phyloP scores from a whole-genome alignment of 2,329 filamentous ascomycete species.

The Arthrobotrys conoides region DNA sequence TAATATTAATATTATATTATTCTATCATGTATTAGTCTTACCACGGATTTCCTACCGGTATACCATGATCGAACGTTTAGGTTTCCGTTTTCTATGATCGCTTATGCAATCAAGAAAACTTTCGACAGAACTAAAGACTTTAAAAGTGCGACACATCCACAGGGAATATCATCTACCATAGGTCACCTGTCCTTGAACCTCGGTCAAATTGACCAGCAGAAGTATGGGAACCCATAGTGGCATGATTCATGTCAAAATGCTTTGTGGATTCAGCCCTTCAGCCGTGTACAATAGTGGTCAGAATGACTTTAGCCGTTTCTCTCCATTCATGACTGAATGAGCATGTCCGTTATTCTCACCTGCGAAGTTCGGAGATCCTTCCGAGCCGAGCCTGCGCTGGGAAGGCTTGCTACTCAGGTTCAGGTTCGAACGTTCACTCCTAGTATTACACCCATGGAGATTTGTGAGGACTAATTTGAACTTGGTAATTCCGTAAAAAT shows the following conservation, averaged over 20 bases:
- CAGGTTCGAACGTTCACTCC: conserved; percentile 4
- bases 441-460: no score
- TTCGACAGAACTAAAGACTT: neutral
- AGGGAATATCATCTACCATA: conserved; percentile 5
- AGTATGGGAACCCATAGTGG: neutral
- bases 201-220: conserved; percentile 2
- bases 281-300: neutral
- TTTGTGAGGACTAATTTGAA: conserved; percentile 5
- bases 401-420: neutral
- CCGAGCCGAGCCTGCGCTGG: neutral
- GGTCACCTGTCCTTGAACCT: conserved; percentile 1
- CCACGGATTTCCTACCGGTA: conserved; percentile 36
- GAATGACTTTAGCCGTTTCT: neutral
- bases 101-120: conserved; percentile 48
- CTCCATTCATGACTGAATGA: neutral
- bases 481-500: conserved; percentile 29
- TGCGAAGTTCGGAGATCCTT: conserved; percentile 11
- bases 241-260: conserved; percentile 10
- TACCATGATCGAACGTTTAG: conserved; percentile 39
- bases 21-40: conserved; percentile 56
- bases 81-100: conserved; percentile 51
- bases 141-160: conserved; percentile 11
- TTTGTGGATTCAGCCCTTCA: conserved; percentile 19
- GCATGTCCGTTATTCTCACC: neutral
- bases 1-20: conserved; percentile 59